phyloP scores from a whole-genome alignment of 768 basidiomycete genomes.

The Podaxis sp. region DNA sequence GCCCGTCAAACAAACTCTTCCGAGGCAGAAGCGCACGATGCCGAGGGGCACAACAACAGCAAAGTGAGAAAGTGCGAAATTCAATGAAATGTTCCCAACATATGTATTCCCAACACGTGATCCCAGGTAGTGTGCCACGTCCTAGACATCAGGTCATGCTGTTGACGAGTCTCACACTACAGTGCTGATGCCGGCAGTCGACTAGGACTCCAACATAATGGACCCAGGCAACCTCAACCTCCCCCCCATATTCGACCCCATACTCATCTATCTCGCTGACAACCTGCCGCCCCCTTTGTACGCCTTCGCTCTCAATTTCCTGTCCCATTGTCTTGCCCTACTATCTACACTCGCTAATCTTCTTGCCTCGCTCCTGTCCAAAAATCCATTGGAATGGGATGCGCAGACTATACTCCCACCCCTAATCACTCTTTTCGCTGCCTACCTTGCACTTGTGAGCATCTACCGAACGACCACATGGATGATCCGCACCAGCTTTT shows the following conservation, averaged over 20 bases:
- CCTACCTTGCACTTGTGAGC: constrained; percentile 76
- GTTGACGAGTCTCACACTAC: neutral
- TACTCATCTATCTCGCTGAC: constrained; percentile 54
- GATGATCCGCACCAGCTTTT: constrained; percentile 65
- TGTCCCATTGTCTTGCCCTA: constrained; percentile 55
- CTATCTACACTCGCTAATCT: constrained; percentile 49
- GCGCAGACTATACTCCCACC: constrained; percentile 70
- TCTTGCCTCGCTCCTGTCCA: constrained; percentile 44
- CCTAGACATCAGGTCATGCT: neutral
- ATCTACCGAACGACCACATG: constrained; percentile 79
- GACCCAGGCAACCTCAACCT: constrained; percentile 32
- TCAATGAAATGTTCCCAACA: neutral
- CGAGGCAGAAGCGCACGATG: neutral
- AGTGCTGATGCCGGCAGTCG: neutral
- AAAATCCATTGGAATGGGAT: constrained; percentile 62
- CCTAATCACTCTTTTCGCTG: constrained; percentile 66
- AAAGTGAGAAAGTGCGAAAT: neutral
- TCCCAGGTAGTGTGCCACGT: neutral
- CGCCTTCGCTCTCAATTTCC: constrained; percentile 45
- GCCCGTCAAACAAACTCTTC: constrained; percentile 6
- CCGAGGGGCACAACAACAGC: constrained; percentile 5
- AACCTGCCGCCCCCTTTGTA: constrained; percentile 58
- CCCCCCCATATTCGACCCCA: constrained; percentile 51
- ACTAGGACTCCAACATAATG: constrained; percentile 20
- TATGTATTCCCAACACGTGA: constrained; percentile 8